These are phyloP conservation scores for Fusarium sp. DNA, from an alignment of 2,329 filamentous ascomycete genomes.

Conservation along the genomic window DNA sequence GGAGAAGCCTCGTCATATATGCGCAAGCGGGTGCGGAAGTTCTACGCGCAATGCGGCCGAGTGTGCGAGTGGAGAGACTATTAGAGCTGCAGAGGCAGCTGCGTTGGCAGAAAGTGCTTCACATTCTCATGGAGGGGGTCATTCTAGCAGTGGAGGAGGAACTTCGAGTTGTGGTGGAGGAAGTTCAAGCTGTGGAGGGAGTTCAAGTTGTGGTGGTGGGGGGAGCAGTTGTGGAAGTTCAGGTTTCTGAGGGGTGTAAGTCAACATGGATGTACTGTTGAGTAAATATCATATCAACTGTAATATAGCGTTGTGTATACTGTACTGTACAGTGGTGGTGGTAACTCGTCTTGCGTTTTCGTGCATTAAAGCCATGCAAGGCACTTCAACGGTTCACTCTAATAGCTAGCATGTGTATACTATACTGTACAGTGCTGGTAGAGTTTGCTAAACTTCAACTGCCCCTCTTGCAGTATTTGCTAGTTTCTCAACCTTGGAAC, in stretches of 20 bases:
- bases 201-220: conserved; percentile 9
- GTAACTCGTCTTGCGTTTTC: not conserved
- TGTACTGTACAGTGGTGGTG: not conserved
- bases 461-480: not conserved
- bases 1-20: conserved; percentile 10
- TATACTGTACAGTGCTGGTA: not conserved
- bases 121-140: conserved; percentile 22
- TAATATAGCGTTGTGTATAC: not conserved
- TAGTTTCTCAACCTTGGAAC: conserved; percentile 1
- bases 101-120: conserved; percentile 7
- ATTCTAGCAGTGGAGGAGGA: conserved; percentile 30
- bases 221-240: conserved; percentile 1
- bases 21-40: conserved; percentile 35
- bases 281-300: not conserved
- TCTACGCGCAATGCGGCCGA: conserved; percentile 14
- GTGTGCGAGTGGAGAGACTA: conserved; percentile 30
- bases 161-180: conserved; percentile 15
- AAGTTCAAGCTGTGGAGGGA: not conserved
- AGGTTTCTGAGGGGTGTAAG: not conserved
- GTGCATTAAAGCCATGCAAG: not conserved
- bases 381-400: not conserved
- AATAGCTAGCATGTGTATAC: not conserved
- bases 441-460: not conserved
- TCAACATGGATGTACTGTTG: not conserved
- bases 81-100: conserved; percentile 21